These are phyloP conservation scores for Aspergillus hiratsukae DNA, from an alignment of 2,329 filamentous ascomycete genomes.

Conservation along the genomic window DNA sequence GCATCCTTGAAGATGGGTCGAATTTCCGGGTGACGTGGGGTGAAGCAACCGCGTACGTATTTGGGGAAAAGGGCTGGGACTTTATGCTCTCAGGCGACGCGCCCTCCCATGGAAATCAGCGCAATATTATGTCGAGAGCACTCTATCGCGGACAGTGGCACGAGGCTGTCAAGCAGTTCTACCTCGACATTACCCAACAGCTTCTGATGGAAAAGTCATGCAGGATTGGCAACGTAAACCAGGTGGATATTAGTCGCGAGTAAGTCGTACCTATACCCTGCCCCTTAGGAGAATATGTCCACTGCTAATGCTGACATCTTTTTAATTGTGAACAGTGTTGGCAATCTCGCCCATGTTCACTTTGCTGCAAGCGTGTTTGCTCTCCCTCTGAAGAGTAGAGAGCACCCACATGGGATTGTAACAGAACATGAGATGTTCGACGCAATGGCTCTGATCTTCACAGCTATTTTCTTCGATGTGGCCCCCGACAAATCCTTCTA, in stretches of 20 bases:
- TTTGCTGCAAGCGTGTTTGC: conserved; percentile 53
- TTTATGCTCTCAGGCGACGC: conserved; percentile 56
- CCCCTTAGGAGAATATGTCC: background rate
- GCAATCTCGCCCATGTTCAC: conserved; percentile 52
- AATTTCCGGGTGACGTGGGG: conserved; percentile 65
- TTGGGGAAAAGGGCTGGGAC: conserved; percentile 53
- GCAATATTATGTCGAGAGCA: conserved; percentile 52
- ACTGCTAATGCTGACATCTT: background rate
- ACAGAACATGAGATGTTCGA: conserved; percentile 55
- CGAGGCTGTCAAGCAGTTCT: conserved; percentile 62
- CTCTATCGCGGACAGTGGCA: conserved; percentile 61
- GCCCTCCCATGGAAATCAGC: conserved; percentile 47
- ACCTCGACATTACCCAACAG: conserved; percentile 56
- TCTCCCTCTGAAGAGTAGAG: conserved; percentile 52
- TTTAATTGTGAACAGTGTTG: conserved; percentile 31
- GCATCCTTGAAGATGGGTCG: conserved; percentile 57
- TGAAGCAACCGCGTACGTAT: conserved; percentile 57
- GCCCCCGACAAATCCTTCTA: conserved; percentile 65
- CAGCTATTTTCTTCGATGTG: conserved; percentile 61
- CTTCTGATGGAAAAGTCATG: conserved; percentile 64
- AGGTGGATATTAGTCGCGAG: conserved; percentile 66
- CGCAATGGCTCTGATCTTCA: conserved; percentile 62
- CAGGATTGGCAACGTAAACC: conserved; percentile 56
- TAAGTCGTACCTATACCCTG: conserved; percentile 19
- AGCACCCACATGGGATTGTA: conserved; percentile 49